Evolutionary conservation across 2,329 filamentous ascomycete genomes (phyloP).

Genomic region (Juglanconis sp.): DNA sequence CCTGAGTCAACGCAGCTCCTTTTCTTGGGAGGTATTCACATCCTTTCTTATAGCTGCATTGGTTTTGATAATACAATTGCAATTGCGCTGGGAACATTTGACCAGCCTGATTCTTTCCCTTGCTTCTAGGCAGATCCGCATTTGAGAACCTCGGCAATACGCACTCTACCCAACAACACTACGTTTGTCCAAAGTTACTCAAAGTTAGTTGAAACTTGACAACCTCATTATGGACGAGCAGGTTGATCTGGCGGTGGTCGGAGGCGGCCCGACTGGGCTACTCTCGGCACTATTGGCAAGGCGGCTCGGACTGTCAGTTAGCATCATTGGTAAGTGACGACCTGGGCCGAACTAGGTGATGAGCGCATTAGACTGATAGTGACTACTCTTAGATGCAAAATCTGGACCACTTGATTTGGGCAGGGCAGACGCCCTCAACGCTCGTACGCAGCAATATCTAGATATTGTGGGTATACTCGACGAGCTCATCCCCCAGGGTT

Average conservation of each 20-base stretch:
- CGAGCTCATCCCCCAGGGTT: conserved; percentile 37
- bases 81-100: too few species aligned
- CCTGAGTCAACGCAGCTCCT: too few species aligned
- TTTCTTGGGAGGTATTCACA: too few species aligned
- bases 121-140: too few species aligned
- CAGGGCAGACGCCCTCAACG: conserved; percentile 46
- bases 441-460: conserved; percentile 46
- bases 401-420: conserved; percentile 37
- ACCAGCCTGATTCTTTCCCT: too few species aligned
- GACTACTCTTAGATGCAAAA: conserved; percentile 33
- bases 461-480: conserved; percentile 42
- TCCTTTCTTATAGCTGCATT: too few species aligned
- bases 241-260: conserved; percentile 36
- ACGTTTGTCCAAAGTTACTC: background rate
- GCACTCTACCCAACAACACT: background rate
- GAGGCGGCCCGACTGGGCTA: conserved; percentile 45
- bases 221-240: conserved; percentile 1
- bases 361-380: background rate
- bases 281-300: conserved; percentile 42
- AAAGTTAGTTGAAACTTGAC: background rate
- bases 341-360: background rate
- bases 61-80: too few species aligned
- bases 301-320: conserved; percentile 38
- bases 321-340: conserved; percentile 32
- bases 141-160: background rate